Percentiles rank a stretch among this genome's conserved stretches.
Evolutionary conservation across 164 flowering plant genomes (phyloP).

Genomic region (Platanus orientalis): DNA sequence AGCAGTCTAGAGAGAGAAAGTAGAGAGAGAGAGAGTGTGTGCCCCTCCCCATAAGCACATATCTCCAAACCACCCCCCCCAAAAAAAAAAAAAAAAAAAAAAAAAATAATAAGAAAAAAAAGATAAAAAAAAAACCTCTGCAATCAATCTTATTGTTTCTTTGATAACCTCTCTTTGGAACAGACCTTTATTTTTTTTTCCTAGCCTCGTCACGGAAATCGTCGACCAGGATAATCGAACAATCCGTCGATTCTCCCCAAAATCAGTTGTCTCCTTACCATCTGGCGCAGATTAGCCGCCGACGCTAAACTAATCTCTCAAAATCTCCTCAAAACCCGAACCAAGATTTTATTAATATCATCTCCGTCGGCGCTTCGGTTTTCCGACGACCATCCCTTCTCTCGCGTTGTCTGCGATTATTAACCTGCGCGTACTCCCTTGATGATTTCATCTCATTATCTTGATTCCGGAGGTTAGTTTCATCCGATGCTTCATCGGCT

Average conservation of each 20-base stretch:
- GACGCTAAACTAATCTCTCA: not conserved
- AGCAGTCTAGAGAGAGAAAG: too few species aligned
- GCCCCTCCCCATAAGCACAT: constrained; percentile 30
- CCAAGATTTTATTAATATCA: not conserved
- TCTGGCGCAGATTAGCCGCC: constrained; percentile 20
- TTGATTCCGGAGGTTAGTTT: constrained; percentile 12
- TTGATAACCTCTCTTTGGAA: constrained; percentile 3
- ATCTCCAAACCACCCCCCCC: too few species aligned
- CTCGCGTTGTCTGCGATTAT: constrained; percentile 33
- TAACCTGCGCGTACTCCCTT: constrained; percentile 27
- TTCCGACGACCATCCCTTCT: constrained; percentile 17
- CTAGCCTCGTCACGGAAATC: constrained; percentile 24
- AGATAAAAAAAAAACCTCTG: constrained; percentile 2
- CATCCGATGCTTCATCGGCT: constrained; percentile 6
- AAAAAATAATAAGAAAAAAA: too few species aligned
- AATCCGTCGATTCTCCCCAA: constrained; percentile 6
- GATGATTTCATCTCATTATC: not conserved
- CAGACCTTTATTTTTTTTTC: constrained; percentile 7
- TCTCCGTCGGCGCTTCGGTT: constrained; percentile 18
- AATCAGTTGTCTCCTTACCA: constrained; percentile 15
- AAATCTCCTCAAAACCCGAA: not conserved
- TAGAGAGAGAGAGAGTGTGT: too few species aligned
- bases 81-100: constrained; percentile 3
- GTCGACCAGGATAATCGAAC: constrained; percentile 33
- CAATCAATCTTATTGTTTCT: too few species aligned